phyloP scores from a whole-genome alignment of 768 basidiomycete genomes.

The Floccularia luteovirens region DNA sequence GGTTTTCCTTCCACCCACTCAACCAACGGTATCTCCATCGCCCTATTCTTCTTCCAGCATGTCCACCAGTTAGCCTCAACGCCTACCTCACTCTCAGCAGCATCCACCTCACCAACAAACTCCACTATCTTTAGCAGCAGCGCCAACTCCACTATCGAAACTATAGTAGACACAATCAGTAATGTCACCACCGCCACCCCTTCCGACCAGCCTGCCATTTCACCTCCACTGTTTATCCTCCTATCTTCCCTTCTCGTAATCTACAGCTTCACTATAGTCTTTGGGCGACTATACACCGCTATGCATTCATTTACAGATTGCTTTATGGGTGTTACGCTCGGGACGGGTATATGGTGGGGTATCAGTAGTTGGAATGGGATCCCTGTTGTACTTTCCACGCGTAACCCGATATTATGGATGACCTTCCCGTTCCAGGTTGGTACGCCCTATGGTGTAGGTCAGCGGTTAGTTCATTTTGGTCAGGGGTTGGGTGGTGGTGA shows the following conservation, averaged over 20 bases:
- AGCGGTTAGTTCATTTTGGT: conserved; percentile 22
- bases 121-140: conserved; percentile 4
- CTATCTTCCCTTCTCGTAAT: conserved; percentile 36
- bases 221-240: conserved; percentile 32
- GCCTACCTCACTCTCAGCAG: conserved; percentile 5
- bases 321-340: conserved; percentile 52
- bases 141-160: conserved; percentile 5
- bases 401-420: conserved; percentile 19
- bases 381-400: conserved; percentile 20
- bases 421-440: conserved; percentile 17
- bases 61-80: conserved; percentile 43
- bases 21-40: conserved; percentile 85
- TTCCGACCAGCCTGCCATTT: conserved; percentile 26
- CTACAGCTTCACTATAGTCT: conserved; percentile 69
- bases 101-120: conserved; percentile 5
- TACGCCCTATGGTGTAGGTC: conserved; percentile 8
- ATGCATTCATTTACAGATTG: conserved; percentile 89
- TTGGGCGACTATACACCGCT: conserved; percentile 75
- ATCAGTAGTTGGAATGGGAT: conserved; percentile 37
- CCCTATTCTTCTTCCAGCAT: conserved; percentile 66
- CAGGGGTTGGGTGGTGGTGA: conserved; percentile 28
- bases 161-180: too few species aligned
- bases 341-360: conserved; percentile 61
- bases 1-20: conserved; percentile 97
- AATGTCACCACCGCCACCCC: conserved; percentile 10